Percentiles rank a stretch among this genome's conserved stretches.
Conservation (phyloP, 2,329 filamentous ascomycete genomes). For the Paraphaeosphaeria minitans region DNA sequence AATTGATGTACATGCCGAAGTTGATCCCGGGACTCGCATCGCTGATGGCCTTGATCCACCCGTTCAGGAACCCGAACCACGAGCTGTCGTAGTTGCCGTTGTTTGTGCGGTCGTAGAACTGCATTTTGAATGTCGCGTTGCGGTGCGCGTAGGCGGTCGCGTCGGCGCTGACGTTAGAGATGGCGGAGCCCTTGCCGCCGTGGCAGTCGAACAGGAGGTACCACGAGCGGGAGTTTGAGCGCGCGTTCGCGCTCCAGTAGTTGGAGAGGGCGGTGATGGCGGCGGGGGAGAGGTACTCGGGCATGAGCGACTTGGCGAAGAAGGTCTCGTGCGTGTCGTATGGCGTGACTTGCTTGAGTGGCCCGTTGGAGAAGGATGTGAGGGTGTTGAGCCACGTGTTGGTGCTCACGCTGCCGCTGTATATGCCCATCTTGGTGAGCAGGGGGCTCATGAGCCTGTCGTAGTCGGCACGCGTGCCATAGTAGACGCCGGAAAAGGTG, state of each 20-base stretch:
- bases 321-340: constrained; percentile 37
- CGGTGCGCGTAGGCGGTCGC: constrained; percentile 33
- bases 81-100: constrained; percentile 36
- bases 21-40: constrained; percentile 26
- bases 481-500: constrained; percentile 33
- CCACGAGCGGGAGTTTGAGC: constrained; percentile 23
- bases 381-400: constrained; percentile 31
- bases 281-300: constrained; percentile 21
- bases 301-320: constrained; percentile 37
- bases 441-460: constrained; percentile 32
- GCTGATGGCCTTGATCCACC: constrained; percentile 45
- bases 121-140: constrained; percentile 35
- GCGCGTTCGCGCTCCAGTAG: constrained; percentile 31
- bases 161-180: constrained; percentile 18
- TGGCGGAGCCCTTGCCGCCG: constrained; percentile 26
- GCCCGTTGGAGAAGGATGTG: constrained; percentile 25
- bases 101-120: constrained; percentile 29
- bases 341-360: constrained; percentile 23
- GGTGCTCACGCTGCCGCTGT: constrained; percentile 9
- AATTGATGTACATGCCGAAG: constrained; percentile 58
- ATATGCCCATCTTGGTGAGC: constrained; percentile 25
- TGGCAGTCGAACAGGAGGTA: constrained; percentile 37
- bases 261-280: constrained; percentile 26
- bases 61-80: constrained; percentile 45
- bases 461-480: constrained; percentile 28